Evolutionary conservation across 768 basidiomycete genomes (phyloP).

Genomic region (Leucocoprinus sp.): DNA sequence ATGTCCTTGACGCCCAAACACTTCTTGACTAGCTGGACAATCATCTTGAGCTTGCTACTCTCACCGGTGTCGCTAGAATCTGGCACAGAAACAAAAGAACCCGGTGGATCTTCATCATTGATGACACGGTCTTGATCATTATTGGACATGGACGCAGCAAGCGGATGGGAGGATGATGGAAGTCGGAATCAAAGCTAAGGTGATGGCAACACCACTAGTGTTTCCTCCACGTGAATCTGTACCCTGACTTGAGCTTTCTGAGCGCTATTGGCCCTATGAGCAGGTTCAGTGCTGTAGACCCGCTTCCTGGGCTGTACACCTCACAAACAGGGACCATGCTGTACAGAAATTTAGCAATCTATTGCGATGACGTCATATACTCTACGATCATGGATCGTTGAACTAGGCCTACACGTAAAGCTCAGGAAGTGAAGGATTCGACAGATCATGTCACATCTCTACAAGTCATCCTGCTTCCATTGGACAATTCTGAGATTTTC

Average conservation of each 20-base stretch:
- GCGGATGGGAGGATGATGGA: background rate
- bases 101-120: slow-evolving; percentile 41
- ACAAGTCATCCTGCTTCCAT: too few relatives aligned
- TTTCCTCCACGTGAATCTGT: slow-evolving; percentile 6
- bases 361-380: too few relatives aligned
- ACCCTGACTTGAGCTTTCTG: background rate
- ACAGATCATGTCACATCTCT: too few relatives aligned
- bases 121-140: background rate
- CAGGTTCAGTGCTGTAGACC: too few relatives aligned
- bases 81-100: slow-evolving; percentile 56
- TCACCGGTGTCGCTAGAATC: slow-evolving; percentile 69
- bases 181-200: background rate
- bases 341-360: too few relatives aligned
- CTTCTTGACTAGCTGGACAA: slow-evolving; percentile 84
- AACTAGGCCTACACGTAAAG: too few relatives aligned
- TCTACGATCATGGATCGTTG: too few relatives aligned
- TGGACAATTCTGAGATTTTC: too few relatives aligned
- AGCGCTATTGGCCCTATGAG: background rate
- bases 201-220: background rate
- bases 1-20: slow-evolving; percentile 93
- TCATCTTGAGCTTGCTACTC: slow-evolving; percentile 91
- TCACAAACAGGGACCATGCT: too few relatives aligned
- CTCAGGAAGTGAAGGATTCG: too few relatives aligned
- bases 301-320: too few relatives aligned
- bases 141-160: background rate